These are phyloP conservation scores for Neurospora crassa DNA, from an alignment of 2,329 filamentous ascomycete genomes.

Conservation along the genomic window DNA sequence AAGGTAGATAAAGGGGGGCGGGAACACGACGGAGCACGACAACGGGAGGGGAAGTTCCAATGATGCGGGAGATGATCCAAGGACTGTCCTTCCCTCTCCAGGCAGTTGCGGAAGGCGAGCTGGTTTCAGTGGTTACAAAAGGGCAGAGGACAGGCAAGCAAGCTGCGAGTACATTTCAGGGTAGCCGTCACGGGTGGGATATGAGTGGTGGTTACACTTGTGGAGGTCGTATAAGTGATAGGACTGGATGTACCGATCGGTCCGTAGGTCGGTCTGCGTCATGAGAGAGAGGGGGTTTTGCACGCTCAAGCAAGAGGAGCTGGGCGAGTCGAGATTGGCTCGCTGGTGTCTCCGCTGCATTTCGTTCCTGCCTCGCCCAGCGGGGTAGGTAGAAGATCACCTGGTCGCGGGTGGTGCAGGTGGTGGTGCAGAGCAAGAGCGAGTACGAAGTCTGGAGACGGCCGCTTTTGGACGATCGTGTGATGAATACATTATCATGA, in stretches of 20 bases:
- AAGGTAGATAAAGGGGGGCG: conserved; percentile 8
- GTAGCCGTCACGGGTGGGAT: neutral
- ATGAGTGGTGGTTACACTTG: neutral
- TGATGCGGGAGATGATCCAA: neutral
- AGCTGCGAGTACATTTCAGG: neutral
- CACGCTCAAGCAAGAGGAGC: neutral
- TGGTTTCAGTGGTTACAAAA: neutral
- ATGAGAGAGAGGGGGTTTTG: neutral
- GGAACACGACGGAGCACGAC: conserved; percentile 4
- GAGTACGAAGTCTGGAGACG: conserved; percentile 1
- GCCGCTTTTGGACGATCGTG: conserved; percentile 15
- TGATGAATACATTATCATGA: conserved; percentile 22
- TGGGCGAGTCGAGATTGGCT: conserved; percentile 1
- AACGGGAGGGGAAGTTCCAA: conserved; percentile 3
- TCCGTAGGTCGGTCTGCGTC: neutral
- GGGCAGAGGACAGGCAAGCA: neutral
- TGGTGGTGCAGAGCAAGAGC: neutral
- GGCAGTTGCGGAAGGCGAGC: conserved; percentile 1
- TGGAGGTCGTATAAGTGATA: neutral
- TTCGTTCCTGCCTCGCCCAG: conserved; percentile 24
- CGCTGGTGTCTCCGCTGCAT: conserved; percentile 8
- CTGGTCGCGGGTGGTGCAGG: conserved; percentile 3
- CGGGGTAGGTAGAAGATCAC: conserved; percentile 33
- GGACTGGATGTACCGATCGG: neutral
- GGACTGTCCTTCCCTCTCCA: neutral